Evolutionary conservation across 495 filamentous ascomycete genomes (phyloP), one percentile per base, ranked within the genome.

Genomic region (Penicillium argentinense): DNA sequence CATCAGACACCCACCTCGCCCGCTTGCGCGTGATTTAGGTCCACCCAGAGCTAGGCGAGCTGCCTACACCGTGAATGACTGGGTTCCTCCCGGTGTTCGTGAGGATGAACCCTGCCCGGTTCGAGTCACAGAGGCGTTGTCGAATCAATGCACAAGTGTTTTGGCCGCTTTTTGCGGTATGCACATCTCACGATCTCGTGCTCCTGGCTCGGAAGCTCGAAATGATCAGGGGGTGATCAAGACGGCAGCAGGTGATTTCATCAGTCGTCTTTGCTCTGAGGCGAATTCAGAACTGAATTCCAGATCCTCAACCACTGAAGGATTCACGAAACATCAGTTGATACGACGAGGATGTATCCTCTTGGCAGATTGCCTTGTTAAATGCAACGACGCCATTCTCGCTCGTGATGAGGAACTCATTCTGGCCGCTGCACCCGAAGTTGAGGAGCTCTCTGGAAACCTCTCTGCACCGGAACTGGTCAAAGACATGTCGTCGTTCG

Each of bases 61-160:
- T 26, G 54, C 55, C 17, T 47, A n/a, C n/a, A n/a, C n/a, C n/a
- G n/a, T n/a, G n/a, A n/a, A n/a, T n/a, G n/a, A n/a, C n/a, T n/a
- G n/a, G n/a, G n/a, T n/a, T n/a, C n/a, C n/a, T n/a, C n/a, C n/a
- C n/a, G n/a, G n/a, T n/a, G n/a, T n/a, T n/a, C n/a, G n/a, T n/a
- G n/a, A n/a, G n/a, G n/a, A n/a, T n/a, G n/a, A n/a, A n/a, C 48
- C 47, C 18, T 75, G 71, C 33, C 72, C 72, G 19, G 44, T 74
- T n/a, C 63, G 55, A 3, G 65, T 75, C 19, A 58, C 68, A 47
- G 69, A 74, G 49, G 72, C 72, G 4, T 45, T 73, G 3, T 73
- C 55, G 60, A 75, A 75, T 38, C 65, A 74, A 13, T 48, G 61
- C 21, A 59, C 61, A n/a, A 75, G 72, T 47, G 60, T 75, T 9